Conservation (phyloP, 2,329 filamentous ascomycete genomes). For the Dothiorella sarmentorum region DNA sequence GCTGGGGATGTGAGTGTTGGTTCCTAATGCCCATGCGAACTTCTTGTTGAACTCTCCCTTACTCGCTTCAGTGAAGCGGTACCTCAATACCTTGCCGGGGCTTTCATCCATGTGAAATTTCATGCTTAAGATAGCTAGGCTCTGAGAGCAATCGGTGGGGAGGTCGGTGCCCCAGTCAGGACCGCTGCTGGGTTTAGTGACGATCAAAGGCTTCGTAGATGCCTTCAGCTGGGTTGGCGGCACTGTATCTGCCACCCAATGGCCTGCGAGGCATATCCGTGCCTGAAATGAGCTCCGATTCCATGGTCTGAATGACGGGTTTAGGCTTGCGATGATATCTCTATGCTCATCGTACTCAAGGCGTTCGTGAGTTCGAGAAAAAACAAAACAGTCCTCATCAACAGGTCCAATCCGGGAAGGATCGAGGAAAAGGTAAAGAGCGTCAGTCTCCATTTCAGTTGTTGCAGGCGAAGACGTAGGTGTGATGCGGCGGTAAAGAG, state of each 20-base stretch:
- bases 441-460: constrained; percentile 15
- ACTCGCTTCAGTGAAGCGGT: background rate
- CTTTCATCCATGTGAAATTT: constrained; percentile 7
- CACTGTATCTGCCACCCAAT: background rate
- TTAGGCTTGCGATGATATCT: constrained; percentile 45
- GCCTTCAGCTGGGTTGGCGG: background rate
- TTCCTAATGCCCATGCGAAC: constrained; percentile 27
- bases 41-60: constrained; percentile 17
- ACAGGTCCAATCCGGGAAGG: constrained; percentile 48
- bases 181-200: background rate
- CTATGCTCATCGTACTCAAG: constrained; percentile 48
- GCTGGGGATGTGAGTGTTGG: constrained; percentile 21
- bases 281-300: constrained; percentile 7
- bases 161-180: background rate
- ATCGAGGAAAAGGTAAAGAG: constrained; percentile 58
- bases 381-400: constrained; percentile 54
- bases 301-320: constrained; percentile 33
- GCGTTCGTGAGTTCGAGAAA: constrained; percentile 49
- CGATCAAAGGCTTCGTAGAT: background rate
- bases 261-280: background rate
- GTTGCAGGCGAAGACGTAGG: background rate
- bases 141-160: constrained; percentile 23
- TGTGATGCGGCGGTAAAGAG: constrained; percentile 49
- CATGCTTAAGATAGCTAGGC: constrained; percentile 26
- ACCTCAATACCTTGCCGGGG: background rate